These are phyloP conservation scores for Zygnema cylindricum DNA, from an alignment of 139 green algal species.

Conservation along the genomic window DNA sequence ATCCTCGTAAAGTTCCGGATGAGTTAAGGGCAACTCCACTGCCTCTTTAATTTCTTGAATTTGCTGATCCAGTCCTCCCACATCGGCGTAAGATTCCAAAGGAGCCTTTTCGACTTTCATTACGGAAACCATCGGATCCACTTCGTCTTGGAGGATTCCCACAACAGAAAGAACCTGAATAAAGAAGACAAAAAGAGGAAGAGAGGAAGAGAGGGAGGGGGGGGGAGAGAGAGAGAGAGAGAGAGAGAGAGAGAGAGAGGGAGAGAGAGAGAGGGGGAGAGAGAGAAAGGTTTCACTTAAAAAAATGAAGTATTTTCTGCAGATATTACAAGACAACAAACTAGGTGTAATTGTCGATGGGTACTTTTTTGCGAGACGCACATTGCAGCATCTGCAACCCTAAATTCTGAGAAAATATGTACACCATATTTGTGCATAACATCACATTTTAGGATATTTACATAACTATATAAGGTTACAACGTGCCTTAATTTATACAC, in stretches of 20 bases:
- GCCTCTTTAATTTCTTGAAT: slow-evolving; percentile 99
- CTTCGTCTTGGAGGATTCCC: slow-evolving; percentile 93
- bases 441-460: too few species aligned
- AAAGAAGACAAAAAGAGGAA: not conserved
- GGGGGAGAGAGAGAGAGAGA: not conserved
- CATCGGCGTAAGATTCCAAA: slow-evolving; percentile 93
- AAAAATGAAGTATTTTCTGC: too few species aligned
- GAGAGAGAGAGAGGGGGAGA: not conserved
- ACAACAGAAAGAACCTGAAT: slow-evolving; percentile 87
- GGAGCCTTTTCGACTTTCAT: slow-evolving; percentile 99
- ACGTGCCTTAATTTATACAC: too few species aligned
- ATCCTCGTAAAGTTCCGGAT: slow-evolving; percentile 93
- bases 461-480: too few species aligned
- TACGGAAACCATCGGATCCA: slow-evolving; percentile 98
- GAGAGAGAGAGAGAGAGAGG: not conserved
- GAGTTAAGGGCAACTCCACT: slow-evolving; percentile 96
- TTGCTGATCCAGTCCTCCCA: slow-evolving; percentile 97
- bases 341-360: too few species aligned
- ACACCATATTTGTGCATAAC: too few species aligned
- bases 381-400: too few species aligned
- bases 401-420: too few species aligned
- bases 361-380: too few species aligned
- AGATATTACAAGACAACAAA: too few species aligned
- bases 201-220: not conserved
- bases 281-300: too few species aligned